Conservation (phyloP, 1,284 basidiomycete species). For the Porogramme epimiltina region DNA sequence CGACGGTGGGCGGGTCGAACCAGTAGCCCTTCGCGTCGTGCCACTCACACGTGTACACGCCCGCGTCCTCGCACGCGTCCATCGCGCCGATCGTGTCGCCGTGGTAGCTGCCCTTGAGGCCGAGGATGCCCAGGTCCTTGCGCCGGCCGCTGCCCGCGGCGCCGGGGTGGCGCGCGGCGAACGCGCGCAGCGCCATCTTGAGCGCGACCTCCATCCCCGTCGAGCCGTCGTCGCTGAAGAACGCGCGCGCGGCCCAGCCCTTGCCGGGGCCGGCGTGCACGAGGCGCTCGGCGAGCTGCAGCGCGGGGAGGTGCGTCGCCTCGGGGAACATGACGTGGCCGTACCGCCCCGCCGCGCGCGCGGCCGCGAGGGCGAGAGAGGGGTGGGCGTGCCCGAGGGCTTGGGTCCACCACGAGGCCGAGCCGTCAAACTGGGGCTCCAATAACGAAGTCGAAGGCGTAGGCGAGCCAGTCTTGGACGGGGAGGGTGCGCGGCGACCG, state of each 20-base stretch:
- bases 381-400: slow-evolving; percentile 85
- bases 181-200: slow-evolving; percentile 93
- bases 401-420: slow-evolving; percentile 99
- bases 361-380: slow-evolving; percentile 82
- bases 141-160: slow-evolving; percentile 37
- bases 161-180: slow-evolving; percentile 48
- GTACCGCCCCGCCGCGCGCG: slow-evolving; percentile 89
- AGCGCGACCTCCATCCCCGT: slow-evolving; percentile 96
- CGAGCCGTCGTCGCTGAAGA: slow-evolving; percentile 94
- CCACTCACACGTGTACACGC: slow-evolving; percentile 97
- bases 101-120: slow-evolving; percentile 93
- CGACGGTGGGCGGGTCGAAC: slow-evolving; percentile 87
- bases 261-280: slow-evolving; percentile 72
- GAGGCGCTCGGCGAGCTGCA: slow-evolving; percentile 76
- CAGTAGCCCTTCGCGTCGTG: slow-evolving; percentile 91
- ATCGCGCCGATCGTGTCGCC: slow-evolving; percentile 98
- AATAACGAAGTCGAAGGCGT: slow-evolving; percentile 42
- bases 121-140: slow-evolving; percentile 79
- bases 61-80: slow-evolving; percentile 87
- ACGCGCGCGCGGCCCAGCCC: slow-evolving; percentile 91
- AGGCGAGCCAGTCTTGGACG: background rate
- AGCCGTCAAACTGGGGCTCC: slow-evolving; percentile 82
- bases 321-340: slow-evolving; percentile 97
- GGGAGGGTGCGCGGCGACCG: slow-evolving; percentile 26
- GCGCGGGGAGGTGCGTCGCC: slow-evolving; percentile 84